phyloP scores from a whole-genome alignment of 164 flowering plant species.

The Taxillus chinensis region DNA sequence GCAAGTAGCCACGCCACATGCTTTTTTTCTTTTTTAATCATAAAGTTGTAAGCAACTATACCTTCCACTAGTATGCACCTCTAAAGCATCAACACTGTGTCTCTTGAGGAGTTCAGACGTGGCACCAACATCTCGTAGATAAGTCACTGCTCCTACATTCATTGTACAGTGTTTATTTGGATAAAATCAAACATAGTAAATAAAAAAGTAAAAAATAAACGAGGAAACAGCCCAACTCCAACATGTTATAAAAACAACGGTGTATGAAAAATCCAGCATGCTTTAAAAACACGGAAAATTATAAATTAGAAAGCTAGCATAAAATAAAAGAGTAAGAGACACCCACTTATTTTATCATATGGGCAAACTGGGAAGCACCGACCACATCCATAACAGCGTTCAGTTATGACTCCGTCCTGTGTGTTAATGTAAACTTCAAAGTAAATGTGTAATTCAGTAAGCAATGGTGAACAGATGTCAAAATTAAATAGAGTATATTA shows the following conservation, averaged over 20 bases:
- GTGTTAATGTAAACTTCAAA: slow-evolving; percentile 6
- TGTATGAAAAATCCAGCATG: not conserved
- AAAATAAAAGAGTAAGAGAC: not conserved
- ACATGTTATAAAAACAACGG: not conserved
- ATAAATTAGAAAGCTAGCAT: no score
- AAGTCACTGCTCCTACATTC: slow-evolving; percentile 38
- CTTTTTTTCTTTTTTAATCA: not conserved
- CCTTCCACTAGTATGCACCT: slow-evolving; percentile 88
- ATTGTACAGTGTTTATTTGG: slow-evolving; percentile 2
- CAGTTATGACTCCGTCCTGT: slow-evolving; percentile 64
- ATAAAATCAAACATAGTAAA: not conserved
- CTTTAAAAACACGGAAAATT: not conserved
- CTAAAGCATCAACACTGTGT: slow-evolving; percentile 65
- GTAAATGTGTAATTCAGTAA: no score
- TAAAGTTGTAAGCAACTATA: slow-evolving; percentile 6
- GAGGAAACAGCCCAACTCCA: not conserved
- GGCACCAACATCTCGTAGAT: slow-evolving; percentile 49
- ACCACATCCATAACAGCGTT: slow-evolving; percentile 91
- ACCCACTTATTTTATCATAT: slow-evolving; percentile 73
- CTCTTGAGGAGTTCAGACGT: slow-evolving; percentile 53
- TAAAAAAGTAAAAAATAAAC: not conserved
- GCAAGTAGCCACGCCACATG: not conserved
- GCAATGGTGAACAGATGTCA: no score
- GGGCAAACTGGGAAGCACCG: slow-evolving; percentile 82
- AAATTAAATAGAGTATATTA: no score